phyloP scores from a whole-genome alignment of 1,139 yeast species.

The Pichia sp. region DNA sequence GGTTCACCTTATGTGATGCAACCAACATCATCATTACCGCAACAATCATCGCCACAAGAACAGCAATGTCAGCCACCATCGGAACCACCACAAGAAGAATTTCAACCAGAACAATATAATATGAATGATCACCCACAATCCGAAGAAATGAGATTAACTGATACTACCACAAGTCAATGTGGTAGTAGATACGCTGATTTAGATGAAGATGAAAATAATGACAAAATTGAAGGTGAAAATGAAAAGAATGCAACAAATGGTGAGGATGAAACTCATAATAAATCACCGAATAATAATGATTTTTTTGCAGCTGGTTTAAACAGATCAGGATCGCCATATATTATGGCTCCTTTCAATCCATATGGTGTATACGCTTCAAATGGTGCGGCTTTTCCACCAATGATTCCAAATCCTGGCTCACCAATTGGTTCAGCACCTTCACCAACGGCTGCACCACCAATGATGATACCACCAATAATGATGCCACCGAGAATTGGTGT shows the following conservation, averaged over 20 bases:
- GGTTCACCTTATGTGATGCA: constrained; percentile 1
- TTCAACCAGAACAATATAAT: no score
- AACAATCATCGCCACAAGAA: no score
- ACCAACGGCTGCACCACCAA: constrained; percentile 13
- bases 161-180: constrained; percentile 12
- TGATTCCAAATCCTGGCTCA: constrained; percentile 20
- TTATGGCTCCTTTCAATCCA: constrained; percentile 32
- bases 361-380: constrained; percentile 48
- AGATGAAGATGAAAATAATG: constrained; percentile 1
- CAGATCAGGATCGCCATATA: constrained; percentile 32
- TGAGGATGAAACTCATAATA: not conserved
- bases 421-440: constrained; percentile 16
- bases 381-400: constrained; percentile 19
- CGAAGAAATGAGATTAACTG: constrained; percentile 10
- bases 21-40: not conserved
- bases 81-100: no score
- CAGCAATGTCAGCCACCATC: no score
- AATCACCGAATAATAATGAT: not conserved
- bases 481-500: constrained; percentile 13
- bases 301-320: constrained; percentile 22
- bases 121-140: constrained; percentile 1
- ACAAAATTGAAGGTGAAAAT: not conserved
- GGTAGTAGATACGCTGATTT: constrained; percentile 7
- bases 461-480: constrained; percentile 14
- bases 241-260: constrained; percentile 1